Conservation (phyloP, 2,329 filamentous ascomycete species). For the Apiospora sp. region DNA sequence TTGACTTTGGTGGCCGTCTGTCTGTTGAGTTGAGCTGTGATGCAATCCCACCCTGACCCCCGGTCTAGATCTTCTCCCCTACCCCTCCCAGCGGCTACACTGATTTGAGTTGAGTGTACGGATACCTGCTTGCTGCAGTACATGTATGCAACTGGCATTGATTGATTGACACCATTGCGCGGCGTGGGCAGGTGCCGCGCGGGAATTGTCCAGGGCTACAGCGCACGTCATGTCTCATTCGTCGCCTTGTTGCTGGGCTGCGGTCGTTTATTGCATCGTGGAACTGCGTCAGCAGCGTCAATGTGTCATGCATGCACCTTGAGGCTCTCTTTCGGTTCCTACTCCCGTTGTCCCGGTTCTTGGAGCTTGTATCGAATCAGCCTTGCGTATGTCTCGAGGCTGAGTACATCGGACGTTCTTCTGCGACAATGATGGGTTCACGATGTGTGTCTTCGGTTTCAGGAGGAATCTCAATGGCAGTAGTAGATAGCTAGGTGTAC, state of each 20-base stretch:
- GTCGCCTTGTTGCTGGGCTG: not conserved
- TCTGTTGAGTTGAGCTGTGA: not conserved
- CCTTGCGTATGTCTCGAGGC: not conserved
- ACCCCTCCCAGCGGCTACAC: not conserved
- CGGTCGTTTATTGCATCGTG: not conserved
- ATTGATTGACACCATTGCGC: not conserved
- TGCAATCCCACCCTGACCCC: not conserved
- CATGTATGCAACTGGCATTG: not conserved
- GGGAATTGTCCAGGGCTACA: slow-evolving; percentile 5
- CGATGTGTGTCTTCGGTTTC: not conserved
- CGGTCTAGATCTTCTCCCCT: not conserved
- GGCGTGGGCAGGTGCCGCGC: slow-evolving; percentile 15
- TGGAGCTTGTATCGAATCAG: not conserved
- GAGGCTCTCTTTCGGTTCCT: not conserved
- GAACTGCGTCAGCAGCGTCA: not conserved
- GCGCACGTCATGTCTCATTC: slow-evolving; percentile 6
- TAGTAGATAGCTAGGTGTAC: not conserved
- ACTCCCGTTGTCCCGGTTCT: not conserved
- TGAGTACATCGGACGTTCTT: not conserved
- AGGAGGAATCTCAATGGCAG: not conserved
- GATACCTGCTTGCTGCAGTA: not conserved
- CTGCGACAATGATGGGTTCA: not conserved
- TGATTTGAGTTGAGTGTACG: not conserved
- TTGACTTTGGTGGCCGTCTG: not conserved
- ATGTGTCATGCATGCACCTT: not conserved